Base-by-base conservation (phyloP, 1,139 yeast species). In the Hemisphaericaspora lyxosophila region DNA sequence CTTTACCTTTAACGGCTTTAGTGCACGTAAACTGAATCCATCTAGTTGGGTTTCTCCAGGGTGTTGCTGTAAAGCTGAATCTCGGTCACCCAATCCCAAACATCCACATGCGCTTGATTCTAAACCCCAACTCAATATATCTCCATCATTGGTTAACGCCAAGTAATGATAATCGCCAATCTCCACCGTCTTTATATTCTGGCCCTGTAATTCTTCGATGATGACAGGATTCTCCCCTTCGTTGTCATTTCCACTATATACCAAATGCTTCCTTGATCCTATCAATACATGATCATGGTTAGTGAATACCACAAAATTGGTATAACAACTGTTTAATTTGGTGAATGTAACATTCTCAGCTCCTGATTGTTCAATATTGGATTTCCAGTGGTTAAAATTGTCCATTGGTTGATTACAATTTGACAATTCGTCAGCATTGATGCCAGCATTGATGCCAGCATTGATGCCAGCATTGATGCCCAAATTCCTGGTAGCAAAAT, bases 161-260 rank as follows among this genome's bases (percentile, higher is more conserved):
- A 85, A 53, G 34, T 61, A 70, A 54, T 86, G 95, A 51, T 84
- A 82, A 54, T 86, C 95, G 0, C 94, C 95, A 42, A 82, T 74
- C 2, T 79, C 80, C 2, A 85, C 60, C 7, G 42, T 26, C 25
- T 47, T 47, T 25, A 85, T 72, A 7, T 73, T 72, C 14, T 57
- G 58, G 7, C 75, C 66, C 45, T 82, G 87, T 15, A 82, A 54
- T 38, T 67, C 72, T 0, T 65, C 62, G 15, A 70, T 47, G 2
- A 73, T 47, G 3, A 38, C 28, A 7, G 47, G 47, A 2, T 14
- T 15, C 2, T 20, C 15, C 6, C 40, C 43, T 7, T 44, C 42
- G 8, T 15, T 27, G n/a, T 31, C 26, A 5, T 43, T 5, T 12
- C 17, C n/a, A 18, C 18, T 19, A 50, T n/a, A 26, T 5, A 34